Conservation (phyloP, 345 rosid genomes). For the Lumnitzera racemosa region DNA sequence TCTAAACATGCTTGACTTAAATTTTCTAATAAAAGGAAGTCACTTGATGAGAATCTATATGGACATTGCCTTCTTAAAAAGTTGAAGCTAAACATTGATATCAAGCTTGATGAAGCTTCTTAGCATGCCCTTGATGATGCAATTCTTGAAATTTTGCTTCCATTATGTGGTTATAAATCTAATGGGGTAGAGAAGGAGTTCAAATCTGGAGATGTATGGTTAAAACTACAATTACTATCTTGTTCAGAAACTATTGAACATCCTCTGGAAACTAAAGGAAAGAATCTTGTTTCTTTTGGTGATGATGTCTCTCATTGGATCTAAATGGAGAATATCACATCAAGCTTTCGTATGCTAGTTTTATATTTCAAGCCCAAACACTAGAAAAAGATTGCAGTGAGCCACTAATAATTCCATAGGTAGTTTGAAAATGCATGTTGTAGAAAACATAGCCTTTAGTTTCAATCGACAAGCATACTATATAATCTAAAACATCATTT, state of each 20-base stretch:
- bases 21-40: conserved; percentile 82
- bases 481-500: too few relatives aligned
- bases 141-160: conserved; percentile 62
- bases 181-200: conserved; percentile 18
- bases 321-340: conserved; percentile 22
- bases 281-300: conserved; percentile 17
- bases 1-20: conserved; percentile 77
- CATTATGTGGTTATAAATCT: conserved; percentile 30
- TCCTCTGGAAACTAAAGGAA: conserved; percentile 32
- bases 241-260: conserved; percentile 31
- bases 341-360: too few relatives aligned
- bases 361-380: too few relatives aligned
- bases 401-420: too few relatives aligned
- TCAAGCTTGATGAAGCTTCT: conserved; percentile 56
- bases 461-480: too few relatives aligned
- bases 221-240: conserved; percentile 41
- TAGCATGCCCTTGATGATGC: conserved; percentile 59
- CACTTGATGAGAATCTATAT: conserved; percentile 39
- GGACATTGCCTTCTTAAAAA: conserved; percentile 43
- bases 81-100: conserved; percentile 44
- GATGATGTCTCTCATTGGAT: conserved; percentile 39
- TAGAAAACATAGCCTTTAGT: too few relatives aligned
- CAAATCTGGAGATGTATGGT: conserved; percentile 69
- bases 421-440: too few relatives aligned
- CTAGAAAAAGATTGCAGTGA: too few relatives aligned